Evolutionary conservation across 148 eudicot genomes (phyloP), one percentile per base, ranked within the genome.

Genomic region (Vaccinium corymbosum): DNA sequence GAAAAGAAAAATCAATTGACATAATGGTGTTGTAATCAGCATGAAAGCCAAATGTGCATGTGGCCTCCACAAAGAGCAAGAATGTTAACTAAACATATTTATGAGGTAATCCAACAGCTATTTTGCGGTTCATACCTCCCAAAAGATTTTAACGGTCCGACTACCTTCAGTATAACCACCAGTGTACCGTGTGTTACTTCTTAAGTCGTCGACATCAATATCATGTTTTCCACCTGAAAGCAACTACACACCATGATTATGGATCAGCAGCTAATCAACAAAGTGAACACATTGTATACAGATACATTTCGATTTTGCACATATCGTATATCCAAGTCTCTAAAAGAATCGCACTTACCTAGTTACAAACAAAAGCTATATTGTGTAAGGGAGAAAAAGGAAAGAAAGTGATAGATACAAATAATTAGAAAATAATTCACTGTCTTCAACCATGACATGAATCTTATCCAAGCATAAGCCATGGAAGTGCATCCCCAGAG

Each of bases 121-220:
- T 16, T 20, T 27, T 14, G 29, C 14, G 12, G 84, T 53, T 78
- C 71, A 59, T 94, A 96, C 99, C 98, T 96, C 97, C 99, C 99
- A 96, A 83, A 96, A 96, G 74, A 96, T 92, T 88, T 94, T 96
- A 35, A 96, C 88, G 2, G 97, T 89, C 62, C 99, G 94, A 86
- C 95, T 94, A 61, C 98, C 97, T 81, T 94, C 98, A 83, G 92
- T 86, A 80, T 96, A 96, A 64, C 99, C 99, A 84, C 99, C 99
- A 27, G 97, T 96, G 85, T 96, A 96, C 29, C 91, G 92, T 35
- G 99, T 94, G 86, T 96, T 86, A 59, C 85, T 89, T 85, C 90
- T 89, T 81, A 96, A 85, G 88, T 96, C 99, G 77, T 92, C 92
- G 61, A 94, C 94, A 89, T 96, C 98, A 85, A 96, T 94, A 85